Evolutionary conservation across 2,329 filamentous ascomycete species (phyloP).

Genomic region (Nothomitra cinnamomea): DNA sequence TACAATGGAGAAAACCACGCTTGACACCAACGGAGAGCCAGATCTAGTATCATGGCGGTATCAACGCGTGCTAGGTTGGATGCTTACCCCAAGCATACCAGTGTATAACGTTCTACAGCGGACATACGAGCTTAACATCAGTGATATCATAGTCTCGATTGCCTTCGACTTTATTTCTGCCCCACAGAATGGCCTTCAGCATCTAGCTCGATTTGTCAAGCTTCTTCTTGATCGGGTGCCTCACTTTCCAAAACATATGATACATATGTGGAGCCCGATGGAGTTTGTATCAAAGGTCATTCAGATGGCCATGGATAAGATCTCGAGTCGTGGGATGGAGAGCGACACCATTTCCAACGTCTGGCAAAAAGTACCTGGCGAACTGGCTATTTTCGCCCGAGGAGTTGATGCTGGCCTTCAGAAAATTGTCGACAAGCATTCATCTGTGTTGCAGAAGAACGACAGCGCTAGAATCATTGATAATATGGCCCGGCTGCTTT

Average conservation of each 20-base stretch:
- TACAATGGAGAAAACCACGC: slow-evolving; percentile 18
- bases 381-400: not conserved
- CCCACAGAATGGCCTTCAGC: slow-evolving; percentile 2
- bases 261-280: not conserved
- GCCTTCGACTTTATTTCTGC: slow-evolving; percentile 1
- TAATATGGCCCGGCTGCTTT: slow-evolving; percentile 2
- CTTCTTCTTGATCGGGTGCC: slow-evolving; percentile 2
- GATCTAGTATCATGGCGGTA: slow-evolving; percentile 29
- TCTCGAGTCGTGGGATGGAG: slow-evolving; percentile 1
- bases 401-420: slow-evolving; percentile 1
- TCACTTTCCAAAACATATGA: slow-evolving; percentile 4
- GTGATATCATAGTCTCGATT: not conserved
- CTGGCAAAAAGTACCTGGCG: not conserved
- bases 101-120: slow-evolving; percentile 4
- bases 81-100: slow-evolving; percentile 3
- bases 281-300: not conserved
- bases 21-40: slow-evolving; percentile 19
- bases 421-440: not conserved
- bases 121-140: slow-evolving; percentile 3
- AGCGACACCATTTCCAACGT: not conserved
- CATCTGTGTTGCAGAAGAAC: slow-evolving; percentile 3
- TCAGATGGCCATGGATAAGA: slow-evolving; percentile 3
- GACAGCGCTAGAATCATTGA: not conserved
- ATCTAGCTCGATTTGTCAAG: not conserved
- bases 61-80: slow-evolving; percentile 19